Percentiles rank a stretch among this genome's conserved stretches.
These are phyloP conservation scores for Pyrus communis DNA, from an alignment of 306 rosid species.

Conservation along the genomic window DNA sequence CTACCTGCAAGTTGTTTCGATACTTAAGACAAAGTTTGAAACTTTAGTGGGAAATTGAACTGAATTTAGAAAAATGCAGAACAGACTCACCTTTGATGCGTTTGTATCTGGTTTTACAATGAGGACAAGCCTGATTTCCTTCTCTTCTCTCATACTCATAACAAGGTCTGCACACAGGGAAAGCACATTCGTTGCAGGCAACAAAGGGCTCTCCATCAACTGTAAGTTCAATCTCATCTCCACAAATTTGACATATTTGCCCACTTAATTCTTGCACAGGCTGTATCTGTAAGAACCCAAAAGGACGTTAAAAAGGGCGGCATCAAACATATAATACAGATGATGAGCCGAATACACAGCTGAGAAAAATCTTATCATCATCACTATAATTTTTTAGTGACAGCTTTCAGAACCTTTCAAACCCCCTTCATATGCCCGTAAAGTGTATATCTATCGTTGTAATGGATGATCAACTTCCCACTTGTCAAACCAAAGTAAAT, in stretches of 20 bases:
- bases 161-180: constrained; percentile 86
- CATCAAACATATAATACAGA: background rate
- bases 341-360: background rate
- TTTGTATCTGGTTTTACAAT: constrained; percentile 86
- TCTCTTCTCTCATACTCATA: constrained; percentile 80
- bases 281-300: constrained; percentile 43
- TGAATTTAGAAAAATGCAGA: constrained; percentile 5
- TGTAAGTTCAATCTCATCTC: constrained; percentile 70
- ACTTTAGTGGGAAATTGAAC: background rate
- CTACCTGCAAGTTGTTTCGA: constrained; percentile 48
- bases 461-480: background rate
- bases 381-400: background rate
- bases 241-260: constrained; percentile 80
- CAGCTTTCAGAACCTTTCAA: background rate
- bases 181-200: constrained; percentile 94
- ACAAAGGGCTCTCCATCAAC: constrained; percentile 84
- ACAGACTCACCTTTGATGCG: constrained; percentile 65
- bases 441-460: background rate
- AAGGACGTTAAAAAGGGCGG: constrained; percentile 1
- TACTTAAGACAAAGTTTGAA: background rate
- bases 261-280: constrained; percentile 76
- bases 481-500: background rate
- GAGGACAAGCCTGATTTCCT: constrained; percentile 89
- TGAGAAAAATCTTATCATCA: too few relatives aligned
- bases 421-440: background rate